These are phyloP conservation scores for Rhizopogon sp. DNA, from an alignment of 768 basidiomycete genomes.

Conservation along the genomic window DNA sequence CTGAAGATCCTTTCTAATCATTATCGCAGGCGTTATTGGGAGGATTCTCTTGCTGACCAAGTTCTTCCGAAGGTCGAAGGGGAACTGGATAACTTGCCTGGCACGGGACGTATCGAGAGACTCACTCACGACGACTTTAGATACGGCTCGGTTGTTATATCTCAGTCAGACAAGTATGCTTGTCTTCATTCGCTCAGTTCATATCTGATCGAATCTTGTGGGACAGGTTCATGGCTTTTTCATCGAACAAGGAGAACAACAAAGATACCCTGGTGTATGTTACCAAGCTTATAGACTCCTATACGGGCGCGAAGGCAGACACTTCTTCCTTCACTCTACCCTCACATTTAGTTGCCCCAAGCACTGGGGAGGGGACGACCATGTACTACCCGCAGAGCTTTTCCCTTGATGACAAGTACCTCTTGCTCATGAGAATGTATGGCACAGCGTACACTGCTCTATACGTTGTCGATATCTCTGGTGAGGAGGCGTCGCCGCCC, in stretches of 20 bases:
- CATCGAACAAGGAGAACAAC: conserved; percentile 37
- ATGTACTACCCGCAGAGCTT: conserved; percentile 29
- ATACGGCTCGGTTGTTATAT: conserved; percentile 25
- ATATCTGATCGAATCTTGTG: conserved; percentile 4
- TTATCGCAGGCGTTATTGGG: conserved; percentile 36
- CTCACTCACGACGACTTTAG: conserved; percentile 35
- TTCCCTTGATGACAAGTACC: conserved; percentile 34
- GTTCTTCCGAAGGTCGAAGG: conserved; percentile 29
- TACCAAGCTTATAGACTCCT: conserved; percentile 25
- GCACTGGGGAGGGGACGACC: conserved; percentile 23
- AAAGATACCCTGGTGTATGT: conserved; percentile 34
- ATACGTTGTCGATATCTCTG: conserved; percentile 31
- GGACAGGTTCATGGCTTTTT: conserved; percentile 31
- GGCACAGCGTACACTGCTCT: conserved; percentile 23
- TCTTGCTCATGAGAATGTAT: conserved; percentile 26
- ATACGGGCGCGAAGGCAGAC: conserved; percentile 24
- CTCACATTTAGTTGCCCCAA: conserved; percentile 30
- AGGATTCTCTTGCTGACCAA: conserved; percentile 23
- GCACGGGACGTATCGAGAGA: conserved; percentile 35
- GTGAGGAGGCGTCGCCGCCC: conserved; percentile 15
- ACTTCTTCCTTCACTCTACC: conserved; percentile 27
- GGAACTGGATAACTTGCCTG: conserved; percentile 35
- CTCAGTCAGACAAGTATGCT: conserved; percentile 32
- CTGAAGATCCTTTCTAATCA: not conserved
- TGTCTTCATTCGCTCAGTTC: not conserved